Percentiles rank a stretch among this genome's conserved stretches.
These are phyloP conservation scores for Mucor saturninus DNA, from an alignment of 371 early-diverging fungal species.

Conservation along the genomic window DNA sequence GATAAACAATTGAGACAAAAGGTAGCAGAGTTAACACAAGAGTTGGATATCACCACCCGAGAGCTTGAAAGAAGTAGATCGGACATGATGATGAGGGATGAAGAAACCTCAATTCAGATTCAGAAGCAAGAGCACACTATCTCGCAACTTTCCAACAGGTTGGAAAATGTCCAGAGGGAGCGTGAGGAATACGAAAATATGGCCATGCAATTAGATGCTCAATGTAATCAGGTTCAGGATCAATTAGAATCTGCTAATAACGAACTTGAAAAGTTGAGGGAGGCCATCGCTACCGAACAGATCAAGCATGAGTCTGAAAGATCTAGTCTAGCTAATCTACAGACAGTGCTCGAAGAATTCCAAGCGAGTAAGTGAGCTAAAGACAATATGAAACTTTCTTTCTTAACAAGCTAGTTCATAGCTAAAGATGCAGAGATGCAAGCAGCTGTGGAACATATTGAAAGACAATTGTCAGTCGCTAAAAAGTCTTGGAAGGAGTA, in stretches of 20 bases:
- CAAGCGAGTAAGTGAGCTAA: conserved; percentile 65
- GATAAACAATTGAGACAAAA: conserved; percentile 45
- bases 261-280: conserved; percentile 46
- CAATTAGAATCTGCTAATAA: conserved; percentile 37
- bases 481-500: conserved; percentile 63
- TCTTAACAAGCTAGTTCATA: background rate
- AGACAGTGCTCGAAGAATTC: conserved; percentile 85
- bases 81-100: conserved; percentile 36
- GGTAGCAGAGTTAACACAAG: conserved; percentile 31
- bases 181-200: conserved; percentile 68
- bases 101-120: conserved; percentile 28
- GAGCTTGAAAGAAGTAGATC: conserved; percentile 32
- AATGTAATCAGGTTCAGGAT: conserved; percentile 56
- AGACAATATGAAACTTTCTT: background rate
- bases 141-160: conserved; percentile 17
- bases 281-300: conserved; percentile 33
- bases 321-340: conserved; percentile 79
- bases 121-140: conserved; percentile 31
- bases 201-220: conserved; percentile 62
- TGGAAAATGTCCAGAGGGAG: conserved; percentile 35
- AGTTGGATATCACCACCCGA: conserved; percentile 24
- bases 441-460: conserved; percentile 74
- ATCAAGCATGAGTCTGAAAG: conserved; percentile 63
- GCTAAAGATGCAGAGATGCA: conserved; percentile 80
- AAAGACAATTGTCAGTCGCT: conserved; percentile 58